Evolutionary conservation across 768 basidiomycete genomes (phyloP), one percentile per base, ranked within the genome.

Genomic region (Trametes cinnabarina): DNA sequence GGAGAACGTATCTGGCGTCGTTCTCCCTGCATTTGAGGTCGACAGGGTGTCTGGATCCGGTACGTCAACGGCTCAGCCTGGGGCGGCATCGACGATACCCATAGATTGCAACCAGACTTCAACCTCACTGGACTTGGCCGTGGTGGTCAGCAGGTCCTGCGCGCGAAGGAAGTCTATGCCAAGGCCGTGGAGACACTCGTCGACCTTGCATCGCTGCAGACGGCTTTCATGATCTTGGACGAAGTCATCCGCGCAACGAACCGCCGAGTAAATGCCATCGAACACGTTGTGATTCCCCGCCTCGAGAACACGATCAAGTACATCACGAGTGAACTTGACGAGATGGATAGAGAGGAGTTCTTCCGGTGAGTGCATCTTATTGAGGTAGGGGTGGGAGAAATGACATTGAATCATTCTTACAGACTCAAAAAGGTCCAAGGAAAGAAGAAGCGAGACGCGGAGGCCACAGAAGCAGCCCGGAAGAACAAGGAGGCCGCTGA

Each of bases 161-260:
- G 88, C 56, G 86, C 93, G n/a, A 92, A 94, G 68, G 97, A 98
- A 68, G 94, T 94, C 9, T 99, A 98, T 66, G 93, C 96, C 1
- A 98, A 98, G 70, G 97, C 97, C 1, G 86, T 98, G 23, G 95
- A 96, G 73, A 97, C 95, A 3, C 81, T 99, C 25, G 96, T 99
- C 37, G 96, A 99, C 73, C 84, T 99, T 34, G 97, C 97, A 1
- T 96, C 94, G 12, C 77, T 99, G 40, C 90, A 98, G 76, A 98
- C 97, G 0, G 97, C 97, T 4, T 99, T 99, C 77, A 96, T 88
- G 56, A 98, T 98, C 64, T 84, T 99, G 35, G 97, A 99, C 73
- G 97, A 98, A 74, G 97, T 98, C 59, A 99, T 99, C 68, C 90
- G 93, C 46, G 94, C 95, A n/a, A 98, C 97, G 35, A 99, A 98